phyloP scores from a whole-genome alignment of 441 rosid genomes.

The Flueggea neowawraea region DNA sequence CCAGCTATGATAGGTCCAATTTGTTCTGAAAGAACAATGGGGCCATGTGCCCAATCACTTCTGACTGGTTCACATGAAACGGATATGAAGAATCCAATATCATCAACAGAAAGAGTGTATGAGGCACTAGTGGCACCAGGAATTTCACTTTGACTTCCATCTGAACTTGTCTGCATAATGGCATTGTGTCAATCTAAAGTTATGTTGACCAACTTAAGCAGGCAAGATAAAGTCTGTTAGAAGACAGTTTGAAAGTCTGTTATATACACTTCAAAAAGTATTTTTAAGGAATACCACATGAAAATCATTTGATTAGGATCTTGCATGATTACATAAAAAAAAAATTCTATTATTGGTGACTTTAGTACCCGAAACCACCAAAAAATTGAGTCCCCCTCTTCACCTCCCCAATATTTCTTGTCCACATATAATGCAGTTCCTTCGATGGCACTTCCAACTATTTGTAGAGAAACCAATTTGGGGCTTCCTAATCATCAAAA shows the following conservation, averaged over 20 bases:
- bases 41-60: slow-evolving; percentile 92
- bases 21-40: slow-evolving; percentile 82
- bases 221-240: background rate
- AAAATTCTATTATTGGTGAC: background rate
- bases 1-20: slow-evolving; percentile 85
- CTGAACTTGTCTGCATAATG: slow-evolving; percentile 67
- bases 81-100: slow-evolving; percentile 76
- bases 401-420: slow-evolving; percentile 98
- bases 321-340: background rate
- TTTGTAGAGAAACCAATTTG: slow-evolving; percentile 68
- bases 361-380: slow-evolving; percentile 86
- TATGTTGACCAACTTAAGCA: background rate
- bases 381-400: slow-evolving; percentile 87
- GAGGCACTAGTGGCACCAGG: slow-evolving; percentile 59
- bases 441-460: slow-evolving; percentile 73
- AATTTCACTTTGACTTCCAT: slow-evolving; percentile 72
- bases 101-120: slow-evolving; percentile 68
- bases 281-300: background rate
- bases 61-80: slow-evolving; percentile 98
- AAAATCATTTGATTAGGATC: slow-evolving; percentile 3
- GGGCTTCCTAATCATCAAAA: slow-evolving; percentile 74
- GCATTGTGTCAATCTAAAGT: slow-evolving; percentile 16
- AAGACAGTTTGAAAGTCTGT: too few relatives aligned
- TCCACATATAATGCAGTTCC: slow-evolving; percentile 64
- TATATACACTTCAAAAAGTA: too few relatives aligned